Base-by-base conservation (phyloP, 257 asterid species). In the Fraxinus pennsylvanica region DNA sequence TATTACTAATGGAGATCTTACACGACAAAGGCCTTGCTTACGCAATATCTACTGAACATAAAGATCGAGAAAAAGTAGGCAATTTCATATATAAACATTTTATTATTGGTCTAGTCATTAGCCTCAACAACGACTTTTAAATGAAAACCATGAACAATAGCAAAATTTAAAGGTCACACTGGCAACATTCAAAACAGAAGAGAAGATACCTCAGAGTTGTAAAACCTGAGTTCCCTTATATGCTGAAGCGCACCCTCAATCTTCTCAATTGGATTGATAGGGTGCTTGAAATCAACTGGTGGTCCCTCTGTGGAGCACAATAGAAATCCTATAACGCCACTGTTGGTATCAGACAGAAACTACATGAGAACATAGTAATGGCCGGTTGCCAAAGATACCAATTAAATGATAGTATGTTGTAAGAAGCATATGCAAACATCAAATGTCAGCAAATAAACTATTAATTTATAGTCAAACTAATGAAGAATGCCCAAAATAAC, bases 251-350 rank as follows among this genome's bases (percentile, higher is more conserved):
- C 97, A 68, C 91, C 97, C 13, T 89, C 93, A 72, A 93, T 61
- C 83, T 90, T 84, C 89, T 96, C 98, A 76, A 96, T 96, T 65
- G 99, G 99, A 86, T 96, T 96, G 79, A 91, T 52, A 68, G 99
- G 98, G 80, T 92, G 92, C 83, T 78, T 70, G 74, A 96, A 96
- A 86, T 96, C 98, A 73, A 93, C 96, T 35, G 87, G 84, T 27
- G 91, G 94, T 71, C 98, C 99, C 82, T 88, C 92, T 1, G 97
- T 96, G 4, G 99, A 85, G 89, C 98, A 93, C 67, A 93, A 45
- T 72, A 96, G 68, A 73, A 92, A 93, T 78, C 99, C 99, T 80
- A 96, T 93, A 47, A 82, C 89, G 13, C 99, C 99, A 81, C 99
- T 96, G 91, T 73, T 27, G 39, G 36, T 63, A 80, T 75, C 80